phyloP scores from a whole-genome alignment of 177 flowering plant species.

The Telopea speciosissima region DNA sequence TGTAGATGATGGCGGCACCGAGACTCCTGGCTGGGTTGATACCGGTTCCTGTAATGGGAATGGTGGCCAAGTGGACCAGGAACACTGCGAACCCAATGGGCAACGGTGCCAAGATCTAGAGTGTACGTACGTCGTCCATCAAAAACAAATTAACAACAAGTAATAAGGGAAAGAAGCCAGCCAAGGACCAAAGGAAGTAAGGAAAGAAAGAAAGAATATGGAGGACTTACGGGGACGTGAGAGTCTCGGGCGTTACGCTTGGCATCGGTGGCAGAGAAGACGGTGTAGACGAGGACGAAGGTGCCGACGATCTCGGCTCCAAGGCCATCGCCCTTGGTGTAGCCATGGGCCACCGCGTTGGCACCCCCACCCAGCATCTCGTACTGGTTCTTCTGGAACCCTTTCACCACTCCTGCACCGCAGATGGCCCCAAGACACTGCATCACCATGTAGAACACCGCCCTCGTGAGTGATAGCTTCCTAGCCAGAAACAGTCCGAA shows the following conservation, averaged over 20 bases:
- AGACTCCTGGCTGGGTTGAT: slow-evolving; percentile 52
- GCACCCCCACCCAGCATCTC: slow-evolving; percentile 27
- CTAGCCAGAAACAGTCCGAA: slow-evolving; percentile 35
- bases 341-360: slow-evolving; percentile 20
- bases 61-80: slow-evolving; percentile 31
- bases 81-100: slow-evolving; percentile 37
- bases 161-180: too few relatives aligned
- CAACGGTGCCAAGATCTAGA: slow-evolving; percentile 46
- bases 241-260: slow-evolving; percentile 46
- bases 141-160: too few relatives aligned
- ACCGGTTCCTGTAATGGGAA: slow-evolving; percentile 33
- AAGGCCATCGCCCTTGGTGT: slow-evolving; percentile 29
- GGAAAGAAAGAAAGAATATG: not conserved
- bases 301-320: slow-evolving; percentile 34
- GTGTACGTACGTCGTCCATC: not conserved
- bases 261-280: slow-evolving; percentile 45
- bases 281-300: slow-evolving; percentile 30
- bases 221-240: slow-evolving; percentile 43
- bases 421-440: slow-evolving; percentile 31
- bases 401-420: slow-evolving; percentile 30
- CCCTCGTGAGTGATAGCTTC: slow-evolving; percentile 33
- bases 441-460: slow-evolving; percentile 37
- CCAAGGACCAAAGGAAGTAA: too few relatives aligned
- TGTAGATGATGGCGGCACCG: slow-evolving; percentile 42
- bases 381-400: slow-evolving; percentile 16